Conservation (phyloP, 345 rosid species). For the Hibiscus mutabilis region DNA sequence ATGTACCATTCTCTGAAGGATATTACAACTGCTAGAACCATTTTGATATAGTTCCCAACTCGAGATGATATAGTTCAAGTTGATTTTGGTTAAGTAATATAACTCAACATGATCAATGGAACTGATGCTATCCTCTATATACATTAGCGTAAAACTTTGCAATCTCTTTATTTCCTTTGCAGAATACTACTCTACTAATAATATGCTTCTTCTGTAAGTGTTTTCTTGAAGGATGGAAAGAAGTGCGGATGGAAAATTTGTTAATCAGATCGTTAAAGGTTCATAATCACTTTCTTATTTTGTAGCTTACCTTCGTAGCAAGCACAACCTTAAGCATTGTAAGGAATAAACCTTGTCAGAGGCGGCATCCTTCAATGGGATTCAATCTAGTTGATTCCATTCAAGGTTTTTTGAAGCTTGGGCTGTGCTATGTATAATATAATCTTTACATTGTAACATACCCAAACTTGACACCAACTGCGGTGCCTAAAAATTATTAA, state of each 20-base stretch:
- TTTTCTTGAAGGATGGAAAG: too few relatives aligned
- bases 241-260: too few relatives aligned
- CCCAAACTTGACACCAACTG: neutral
- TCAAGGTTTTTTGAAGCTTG: neutral
- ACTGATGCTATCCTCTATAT: neutral
- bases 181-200: neutral
- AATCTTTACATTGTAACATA: neutral
- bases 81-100: neutral
- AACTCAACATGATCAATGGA: neutral
- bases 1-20: neutral
- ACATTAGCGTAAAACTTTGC: neutral
- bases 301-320: too few relatives aligned
- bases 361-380: constrained; percentile 5
- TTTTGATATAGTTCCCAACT: neutral
- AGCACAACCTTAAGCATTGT: neutral
- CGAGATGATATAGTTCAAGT: neutral
- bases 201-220: neutral
- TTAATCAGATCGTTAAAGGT: too few relatives aligned
- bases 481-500: neutral
- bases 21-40: neutral
- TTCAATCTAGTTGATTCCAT: neutral
- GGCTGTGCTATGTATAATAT: neutral
- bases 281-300: too few relatives aligned
- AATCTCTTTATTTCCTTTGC: neutral
- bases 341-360: neutral